Base-by-base conservation (phyloP, 2,329 filamentous ascomycete species). In the Pezizomycotina sp. region DNA sequence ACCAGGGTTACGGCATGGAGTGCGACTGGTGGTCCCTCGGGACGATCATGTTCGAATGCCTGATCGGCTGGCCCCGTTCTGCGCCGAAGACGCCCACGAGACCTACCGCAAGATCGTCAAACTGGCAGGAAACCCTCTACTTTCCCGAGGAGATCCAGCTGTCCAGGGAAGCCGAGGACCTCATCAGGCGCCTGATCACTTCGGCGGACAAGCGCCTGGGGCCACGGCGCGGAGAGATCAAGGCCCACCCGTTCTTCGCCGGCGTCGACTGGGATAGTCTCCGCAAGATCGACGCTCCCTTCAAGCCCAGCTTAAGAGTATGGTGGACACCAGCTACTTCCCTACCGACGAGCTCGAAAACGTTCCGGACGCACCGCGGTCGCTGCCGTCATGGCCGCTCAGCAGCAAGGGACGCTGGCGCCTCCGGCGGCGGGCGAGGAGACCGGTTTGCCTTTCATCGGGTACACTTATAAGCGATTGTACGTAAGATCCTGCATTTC, bases 51-150 rank as follows among this genome's bases (percentile, higher is more conserved):
- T 98, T 95, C 53, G 89, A 98, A 60, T 98, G 89, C 59, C 67
- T 98, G 49, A 83, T 98, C 44, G 89, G 89, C 52, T 98, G 89
- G 89, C 89, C 89, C 89, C 89, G 19, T 98, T 98, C 69, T 98
- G 89, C 58, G 86, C 89, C 13, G 89, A 98, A 58, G 86, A 95
- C 56, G 80, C 83, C 43, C 86, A 92, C 55, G 89, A 95, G 58
- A 95, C 89, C 1, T 98, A 98, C 62, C 77, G 86, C 49, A 98
- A 98, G 69, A 98, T 98, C 58, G 83, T 98, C 52, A 92, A n/a
- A 93, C 62, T 98, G 89, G 89, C 75, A 81, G 38, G 77, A 92
- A 54, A 83, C 86, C 42, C 63, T 98, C 30, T 92, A 92, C 60
- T 95, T 98, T 65, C 89, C 89, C 1, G 84, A 92, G 43, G 89